Conservation (phyloP, 192 early-diverging fungal species). For the Coemansia sp. region DNA sequence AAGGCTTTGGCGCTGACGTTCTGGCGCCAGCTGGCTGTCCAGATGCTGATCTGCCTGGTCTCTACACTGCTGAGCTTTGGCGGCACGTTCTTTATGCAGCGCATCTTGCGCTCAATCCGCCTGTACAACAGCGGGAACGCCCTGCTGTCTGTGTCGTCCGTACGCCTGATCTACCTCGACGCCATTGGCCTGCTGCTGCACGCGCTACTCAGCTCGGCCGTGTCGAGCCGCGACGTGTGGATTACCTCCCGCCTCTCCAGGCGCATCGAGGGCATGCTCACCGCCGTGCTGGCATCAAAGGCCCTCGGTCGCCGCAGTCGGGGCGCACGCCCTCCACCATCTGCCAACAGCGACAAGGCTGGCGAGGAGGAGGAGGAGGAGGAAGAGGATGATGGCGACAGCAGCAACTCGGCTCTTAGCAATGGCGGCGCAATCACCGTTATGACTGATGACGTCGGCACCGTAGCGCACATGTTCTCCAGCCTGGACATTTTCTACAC, state of each 20-base stretch:
- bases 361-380: constrained; percentile 56
- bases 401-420: constrained; percentile 17
- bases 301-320: constrained; percentile 59
- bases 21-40: constrained; percentile 20
- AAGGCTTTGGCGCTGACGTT: constrained; percentile 31
- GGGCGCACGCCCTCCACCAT: constrained; percentile 18
- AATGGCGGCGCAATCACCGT: constrained; percentile 60
- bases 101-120: constrained; percentile 46
- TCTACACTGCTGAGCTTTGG: constrained; percentile 35
- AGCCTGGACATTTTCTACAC: constrained; percentile 56
- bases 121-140: constrained; percentile 28
- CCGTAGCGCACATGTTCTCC: constrained; percentile 44
- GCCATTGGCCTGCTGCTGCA: constrained; percentile 58
- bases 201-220: constrained; percentile 23
- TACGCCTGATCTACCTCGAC: constrained; percentile 50
- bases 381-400: constrained; percentile 14
- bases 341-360: constrained; percentile 35
- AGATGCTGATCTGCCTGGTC: constrained; percentile 13
- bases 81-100: constrained; percentile 56
- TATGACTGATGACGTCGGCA: constrained; percentile 59
- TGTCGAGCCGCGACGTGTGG: constrained; percentile 54
- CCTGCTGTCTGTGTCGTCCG: background rate
- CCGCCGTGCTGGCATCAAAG: constrained; percentile 64
- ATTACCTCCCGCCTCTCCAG: constrained; percentile 56
- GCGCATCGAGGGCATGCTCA: constrained; percentile 54